Conservation (phyloP, 305 asterid species). For the Fraxinus xanthoxyloides region DNA sequence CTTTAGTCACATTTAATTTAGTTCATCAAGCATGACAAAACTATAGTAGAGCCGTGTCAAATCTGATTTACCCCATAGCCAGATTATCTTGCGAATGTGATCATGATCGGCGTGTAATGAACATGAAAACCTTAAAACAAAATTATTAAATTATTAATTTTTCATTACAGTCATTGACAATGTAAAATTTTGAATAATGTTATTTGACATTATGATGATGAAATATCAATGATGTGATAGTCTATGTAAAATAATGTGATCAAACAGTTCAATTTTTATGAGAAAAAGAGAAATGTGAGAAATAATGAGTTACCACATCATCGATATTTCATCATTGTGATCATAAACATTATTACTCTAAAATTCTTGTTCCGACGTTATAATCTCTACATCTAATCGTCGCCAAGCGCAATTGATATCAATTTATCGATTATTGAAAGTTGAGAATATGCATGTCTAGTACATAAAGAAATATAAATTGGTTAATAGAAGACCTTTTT, state of each 20-base stretch:
- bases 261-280: no score
- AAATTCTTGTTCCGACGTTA: not conserved
- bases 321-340: not conserved
- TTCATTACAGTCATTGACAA: not conserved
- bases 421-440: not conserved
- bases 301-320: no score
- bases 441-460: not conserved
- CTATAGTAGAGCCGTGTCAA: not conserved
- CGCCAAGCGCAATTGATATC: not conserved
- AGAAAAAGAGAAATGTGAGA: no score
- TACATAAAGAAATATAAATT: not conserved
- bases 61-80: not conserved
- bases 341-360: not conserved
- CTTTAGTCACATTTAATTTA: not conserved
- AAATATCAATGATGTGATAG: no score
- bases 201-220: no score
- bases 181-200: not conserved
- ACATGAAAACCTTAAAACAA: not conserved
- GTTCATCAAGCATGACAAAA: not conserved
- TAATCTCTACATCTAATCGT: not conserved
- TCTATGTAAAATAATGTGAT: no score
- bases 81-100: not conserved
- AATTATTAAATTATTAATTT: not conserved
- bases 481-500: not conserved
- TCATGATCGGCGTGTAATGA: not conserved